Evolutionary conservation across 768 basidiomycete genomes (phyloP).

Genomic region (Naganishia friedmannii): DNA sequence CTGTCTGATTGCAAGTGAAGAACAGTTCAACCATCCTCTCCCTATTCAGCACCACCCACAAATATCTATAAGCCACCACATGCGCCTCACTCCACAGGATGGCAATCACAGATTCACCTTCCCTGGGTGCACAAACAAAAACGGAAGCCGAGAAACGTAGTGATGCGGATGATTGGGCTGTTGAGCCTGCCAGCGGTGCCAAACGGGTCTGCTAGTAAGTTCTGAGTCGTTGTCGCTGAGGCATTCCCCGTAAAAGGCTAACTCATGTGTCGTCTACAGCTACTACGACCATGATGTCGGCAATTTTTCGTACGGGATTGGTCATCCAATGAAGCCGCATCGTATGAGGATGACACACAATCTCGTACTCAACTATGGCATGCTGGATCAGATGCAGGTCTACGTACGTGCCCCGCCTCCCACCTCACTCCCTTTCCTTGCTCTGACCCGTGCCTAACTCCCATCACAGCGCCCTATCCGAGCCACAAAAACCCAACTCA

Average conservation of each 20-base stretch:
- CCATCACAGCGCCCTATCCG: slow-evolving; percentile 63
- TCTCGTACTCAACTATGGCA: slow-evolving; percentile 80
- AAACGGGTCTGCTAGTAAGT: slow-evolving; percentile 26
- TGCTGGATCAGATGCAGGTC: slow-evolving; percentile 92
- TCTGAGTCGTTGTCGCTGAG: neutral
- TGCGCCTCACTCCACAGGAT: neutral
- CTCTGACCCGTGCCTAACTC: neutral
- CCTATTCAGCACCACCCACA: neutral
- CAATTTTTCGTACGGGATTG: slow-evolving; percentile 75
- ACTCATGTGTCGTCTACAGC: too few species aligned
- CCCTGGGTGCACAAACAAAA: neutral
- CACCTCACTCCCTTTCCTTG: neutral
- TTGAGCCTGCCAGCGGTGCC: neutral
- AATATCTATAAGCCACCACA: neutral
- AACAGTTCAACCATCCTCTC: too few species aligned
- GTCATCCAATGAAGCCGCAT: slow-evolving; percentile 95
- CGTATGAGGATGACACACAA: slow-evolving; percentile 92
- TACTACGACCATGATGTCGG: slow-evolving; percentile 55
- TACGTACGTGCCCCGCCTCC: slow-evolving; percentile 60
- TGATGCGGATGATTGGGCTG: neutral
- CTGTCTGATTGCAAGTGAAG: too few species aligned
- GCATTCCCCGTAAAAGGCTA: neutral
- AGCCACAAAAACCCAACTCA: slow-evolving; percentile 72
- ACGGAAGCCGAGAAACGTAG: slow-evolving; percentile 3
- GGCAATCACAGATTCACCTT: neutral